Conservation (phyloP, 2,329 filamentous ascomycete species). For the Polychaeton citri region DNA sequence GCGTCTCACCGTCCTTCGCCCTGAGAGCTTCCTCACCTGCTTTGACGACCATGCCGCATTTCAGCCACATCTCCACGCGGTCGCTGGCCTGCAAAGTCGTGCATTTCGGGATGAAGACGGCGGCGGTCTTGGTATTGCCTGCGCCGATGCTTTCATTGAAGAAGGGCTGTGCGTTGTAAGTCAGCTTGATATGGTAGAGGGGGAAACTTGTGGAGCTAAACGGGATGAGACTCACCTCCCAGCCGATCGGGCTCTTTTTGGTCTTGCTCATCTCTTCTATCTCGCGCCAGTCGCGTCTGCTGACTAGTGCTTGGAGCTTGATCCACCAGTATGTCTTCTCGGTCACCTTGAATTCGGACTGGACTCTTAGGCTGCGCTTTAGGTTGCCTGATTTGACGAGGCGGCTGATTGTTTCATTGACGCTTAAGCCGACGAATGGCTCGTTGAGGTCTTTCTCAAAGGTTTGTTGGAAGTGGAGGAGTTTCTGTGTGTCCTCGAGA, state of each 20-base stretch:
- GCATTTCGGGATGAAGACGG: constrained; percentile 79
- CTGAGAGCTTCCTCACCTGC: constrained; percentile 86
- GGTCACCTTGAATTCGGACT: constrained; percentile 82
- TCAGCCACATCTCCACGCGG: constrained; percentile 84
- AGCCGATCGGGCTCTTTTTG: constrained; percentile 84
- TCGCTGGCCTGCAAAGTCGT: constrained; percentile 54
- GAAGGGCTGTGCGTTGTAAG: constrained; percentile 50
- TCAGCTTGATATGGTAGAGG: constrained; percentile 5
- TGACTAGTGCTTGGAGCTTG: constrained; percentile 74
- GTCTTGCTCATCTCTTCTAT: constrained; percentile 70
- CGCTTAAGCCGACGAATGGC: constrained; percentile 63
- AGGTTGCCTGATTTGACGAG: constrained; percentile 70
- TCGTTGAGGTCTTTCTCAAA: constrained; percentile 67
- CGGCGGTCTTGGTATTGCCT: constrained; percentile 77
- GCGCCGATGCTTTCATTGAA: constrained; percentile 80
- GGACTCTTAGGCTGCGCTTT: constrained; percentile 74
- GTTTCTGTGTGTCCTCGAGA: constrained; percentile 64
- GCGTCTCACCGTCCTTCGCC: constrained; percentile 62
- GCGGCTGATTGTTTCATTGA: constrained; percentile 87
- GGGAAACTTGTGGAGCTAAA: neutral
- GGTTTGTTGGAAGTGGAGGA: constrained; percentile 74
- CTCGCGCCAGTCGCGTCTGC: constrained; percentile 82
- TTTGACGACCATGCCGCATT: constrained; percentile 78
- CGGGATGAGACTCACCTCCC: constrained; percentile 55
- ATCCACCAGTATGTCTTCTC: constrained; percentile 86